Conservation (phyloP, 495 filamentous ascomycete species). For the Xylaria telfairii region DNA sequence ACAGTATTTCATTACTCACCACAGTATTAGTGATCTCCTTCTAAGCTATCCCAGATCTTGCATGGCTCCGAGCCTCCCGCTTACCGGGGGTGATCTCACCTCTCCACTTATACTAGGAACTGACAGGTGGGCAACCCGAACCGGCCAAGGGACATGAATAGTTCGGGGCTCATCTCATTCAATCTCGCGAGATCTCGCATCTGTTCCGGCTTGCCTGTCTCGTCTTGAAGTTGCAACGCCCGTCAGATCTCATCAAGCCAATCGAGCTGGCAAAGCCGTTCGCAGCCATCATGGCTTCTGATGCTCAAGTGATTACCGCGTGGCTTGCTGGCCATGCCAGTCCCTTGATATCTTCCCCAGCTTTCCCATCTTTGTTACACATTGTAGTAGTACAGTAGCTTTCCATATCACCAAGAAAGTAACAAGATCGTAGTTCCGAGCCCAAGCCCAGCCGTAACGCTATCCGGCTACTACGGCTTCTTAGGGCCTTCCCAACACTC, state of each 20-base stretch:
- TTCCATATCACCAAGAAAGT: background rate
- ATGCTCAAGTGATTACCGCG: background rate
- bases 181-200: constrained; percentile 25
- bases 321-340: background rate
- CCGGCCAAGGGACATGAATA: constrained; percentile 14
- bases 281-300: background rate
- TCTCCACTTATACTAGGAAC: constrained; percentile 24
- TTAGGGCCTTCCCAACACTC: background rate
- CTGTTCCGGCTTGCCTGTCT: constrained; percentile 15
- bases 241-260: constrained; percentile 1
- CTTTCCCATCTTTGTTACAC: constrained; percentile 3
- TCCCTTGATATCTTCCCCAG: background rate
- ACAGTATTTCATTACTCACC: background rate
- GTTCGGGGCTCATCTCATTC: constrained; percentile 6
- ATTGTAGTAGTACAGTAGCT: too few relatives aligned
- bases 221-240: background rate
- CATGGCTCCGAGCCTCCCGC: constrained; percentile 28
- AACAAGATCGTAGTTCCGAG: background rate
- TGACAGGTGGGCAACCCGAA: constrained; percentile 18
- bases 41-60: constrained; percentile 23
- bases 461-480: background rate
- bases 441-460: constrained; percentile 7
- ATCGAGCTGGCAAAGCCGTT: constrained; percentile 13
- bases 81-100: constrained; percentile 20
- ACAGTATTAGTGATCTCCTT: constrained; percentile 17